Evolutionary conservation across 257 asterid species (phyloP).

Genomic region (Echium plantagineum): DNA sequence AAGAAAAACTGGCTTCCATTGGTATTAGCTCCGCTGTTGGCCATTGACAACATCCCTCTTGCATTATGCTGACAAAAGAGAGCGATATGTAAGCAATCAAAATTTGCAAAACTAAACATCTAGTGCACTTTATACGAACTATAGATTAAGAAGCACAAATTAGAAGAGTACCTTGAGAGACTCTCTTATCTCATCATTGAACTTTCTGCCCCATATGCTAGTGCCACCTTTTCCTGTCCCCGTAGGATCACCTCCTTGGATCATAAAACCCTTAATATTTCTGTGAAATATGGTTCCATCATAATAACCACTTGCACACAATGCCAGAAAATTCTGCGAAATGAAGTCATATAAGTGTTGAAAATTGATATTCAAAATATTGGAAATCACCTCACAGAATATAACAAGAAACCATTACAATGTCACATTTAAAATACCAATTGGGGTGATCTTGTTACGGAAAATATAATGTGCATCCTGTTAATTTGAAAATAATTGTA

Average conservation of each 20-base stretch:
- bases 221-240: conserved; percentile 93
- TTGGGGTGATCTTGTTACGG: no score
- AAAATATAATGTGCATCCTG: no score
- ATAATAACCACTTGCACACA: conserved; percentile 83
- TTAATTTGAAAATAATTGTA: no score
- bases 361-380: not conserved
- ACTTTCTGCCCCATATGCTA: conserved; percentile 94
- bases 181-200: conserved; percentile 84
- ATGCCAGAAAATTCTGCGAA: conserved; percentile 79
- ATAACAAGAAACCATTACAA: no score
- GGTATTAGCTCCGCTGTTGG: conserved; percentile 90
- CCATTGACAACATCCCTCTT: conserved; percentile 90
- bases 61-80: conserved; percentile 68
- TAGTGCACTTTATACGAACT: no score
- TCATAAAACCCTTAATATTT: conserved; percentile 90
- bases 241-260: conserved; percentile 98
- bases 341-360: not conserved
- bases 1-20: conserved; percentile 97
- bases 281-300: conserved; percentile 94
- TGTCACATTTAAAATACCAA: no score
- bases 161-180: conserved; percentile 69
- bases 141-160: not conserved
- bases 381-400: not conserved
- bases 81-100: conserved; percentile 1
- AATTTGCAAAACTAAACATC: not conserved